Evolutionary conservation across 768 basidiomycete genomes (phyloP), one percentile per base, ranked within the genome.

Genomic region (Clitopilus passeckerianus): DNA sequence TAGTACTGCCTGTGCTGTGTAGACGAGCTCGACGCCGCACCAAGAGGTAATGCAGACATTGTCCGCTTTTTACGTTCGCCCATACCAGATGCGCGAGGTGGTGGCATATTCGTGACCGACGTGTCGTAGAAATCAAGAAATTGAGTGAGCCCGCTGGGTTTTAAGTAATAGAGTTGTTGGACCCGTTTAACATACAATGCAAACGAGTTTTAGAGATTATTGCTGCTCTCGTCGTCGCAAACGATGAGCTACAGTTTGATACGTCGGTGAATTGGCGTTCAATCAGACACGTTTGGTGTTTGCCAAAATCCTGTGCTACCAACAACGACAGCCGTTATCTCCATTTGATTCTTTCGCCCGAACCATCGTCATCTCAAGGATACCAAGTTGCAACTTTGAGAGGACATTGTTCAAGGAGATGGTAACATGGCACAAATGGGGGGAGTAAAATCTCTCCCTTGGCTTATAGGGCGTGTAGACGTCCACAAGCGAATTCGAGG

Each of bases 21-120:
- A 16, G 74, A 72, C 8, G 77, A 74, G 35, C 68, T 73, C 9
- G 80, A 75, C 3, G 77, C 69, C 5, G 73, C 69, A 15, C 74
- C 68, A 37, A 76, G 58, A 22, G 72, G 72, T 23, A 75, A 62
- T 5, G 69, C 63, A 53, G 75, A 70, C 14, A 71, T 54, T 33
- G 71, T 70, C 57, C 79, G 74, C 66, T 78, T 78, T 68, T 77
- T 78, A 61, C 77, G 78, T 61, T 78, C 74, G 66, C 77, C 74
- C 71, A 72, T 74, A 59, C 71, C 72, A 70, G 74, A 70, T 68
- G 74, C 66, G 65, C 65, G 46, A 50, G 46, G 46, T 9, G 46
- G 46, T 23, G 46, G 46, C 46, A 50, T 50, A 22, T 18, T 41
- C 14, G 37, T 41, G 37, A 10, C 46, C 46, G 20, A 50, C n/a